Base-by-base conservation (phyloP, 352 stramenopile genomes). In the Globisporangium viniferum region DNA sequence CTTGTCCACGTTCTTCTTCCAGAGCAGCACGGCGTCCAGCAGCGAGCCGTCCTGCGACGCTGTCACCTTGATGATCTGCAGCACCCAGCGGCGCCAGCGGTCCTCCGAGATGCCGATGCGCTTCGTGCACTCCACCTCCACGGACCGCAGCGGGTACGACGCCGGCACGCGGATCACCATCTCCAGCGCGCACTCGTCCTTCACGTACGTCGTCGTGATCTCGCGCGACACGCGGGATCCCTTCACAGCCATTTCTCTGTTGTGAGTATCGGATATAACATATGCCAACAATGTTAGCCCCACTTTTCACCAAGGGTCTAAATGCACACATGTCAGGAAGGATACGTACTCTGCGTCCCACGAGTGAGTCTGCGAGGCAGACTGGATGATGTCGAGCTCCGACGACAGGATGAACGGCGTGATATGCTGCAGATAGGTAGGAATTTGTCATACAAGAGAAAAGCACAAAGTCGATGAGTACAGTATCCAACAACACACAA, bases 1-100 rank as follows among this genome's bases (percentile, higher is more conserved):
- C 76, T 97, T 88, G 80, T 97, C 92, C 35, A 97, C 82, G 57
- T 97, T 97, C 59, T 89, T 73, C 72, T 97, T 98, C 92, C 92
- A 98, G 39, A 97, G 79, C 65, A 97, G 68, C 59, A 98, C 89
- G 4, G 92, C 93, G 68, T 97, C 93, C 48, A 97, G 77, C 53
- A 98, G 75, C 61, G 91, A 97, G 2, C 90, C 91, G 73, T 97
- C 89, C 29, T 89, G 83, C 31, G 95, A 92, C 27, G 94, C 81
- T 15, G 91, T 96, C 35, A 96, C 87, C 63, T 91, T 90, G 73
- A 96, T 84, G 76, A 98, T 98, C 78, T 98, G 93, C 35, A 98
- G 76, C 54, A 97, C 89, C 92, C 91, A 97, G 10, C 93, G 89
- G 15, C 92, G 84, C 93, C 93, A 98, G 20, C 90, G 89, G 68